Percentiles rank a stretch among this genome's conserved stretches.
Evolutionary conservation across 192 early-diverging fungal species (phyloP).

Genomic region (Lunasporangiospora selenospora): DNA sequence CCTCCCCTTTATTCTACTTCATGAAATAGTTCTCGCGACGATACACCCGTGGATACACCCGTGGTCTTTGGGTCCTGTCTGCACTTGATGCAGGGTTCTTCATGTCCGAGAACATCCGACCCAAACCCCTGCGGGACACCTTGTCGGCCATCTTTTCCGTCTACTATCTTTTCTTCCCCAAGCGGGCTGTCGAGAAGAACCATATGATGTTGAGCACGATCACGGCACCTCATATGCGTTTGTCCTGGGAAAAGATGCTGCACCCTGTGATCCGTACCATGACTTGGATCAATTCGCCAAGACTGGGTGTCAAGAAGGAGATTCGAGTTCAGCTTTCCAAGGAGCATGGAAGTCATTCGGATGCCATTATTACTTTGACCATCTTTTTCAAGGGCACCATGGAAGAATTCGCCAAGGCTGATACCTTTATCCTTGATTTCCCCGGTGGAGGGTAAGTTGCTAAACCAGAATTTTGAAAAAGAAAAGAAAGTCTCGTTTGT

Average conservation of each 20-base stretch:
- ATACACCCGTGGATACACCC: constrained; percentile 91
- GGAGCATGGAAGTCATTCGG: constrained; percentile 17
- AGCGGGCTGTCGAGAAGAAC: constrained; percentile 83
- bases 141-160: constrained; percentile 77
- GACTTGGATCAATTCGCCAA: constrained; percentile 54
- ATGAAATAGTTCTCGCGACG: constrained; percentile 41
- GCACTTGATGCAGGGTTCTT: constrained; percentile 96
- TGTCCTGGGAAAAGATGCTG: constrained; percentile 88
- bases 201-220: constrained; percentile 77
- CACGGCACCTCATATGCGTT: constrained; percentile 85
- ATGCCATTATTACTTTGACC: constrained; percentile 49
- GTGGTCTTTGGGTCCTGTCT: constrained; percentile 88
- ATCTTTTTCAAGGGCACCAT: constrained; percentile 63
- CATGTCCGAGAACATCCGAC: constrained; percentile 82
- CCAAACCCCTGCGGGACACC: constrained; percentile 77
- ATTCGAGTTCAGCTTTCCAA: constrained; percentile 38
- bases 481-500: background rate
- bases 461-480: too few species aligned
- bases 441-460: constrained; percentile 84
- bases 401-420: constrained; percentile 33
- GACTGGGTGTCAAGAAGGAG: constrained; percentile 34
- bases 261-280: constrained; percentile 70
- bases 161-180: constrained; percentile 87
- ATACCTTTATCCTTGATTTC: constrained; percentile 63
- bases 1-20: background rate